phyloP scores from a whole-genome alignment of 2,329 filamentous ascomycete species.

The Chaetomium sp. region DNA sequence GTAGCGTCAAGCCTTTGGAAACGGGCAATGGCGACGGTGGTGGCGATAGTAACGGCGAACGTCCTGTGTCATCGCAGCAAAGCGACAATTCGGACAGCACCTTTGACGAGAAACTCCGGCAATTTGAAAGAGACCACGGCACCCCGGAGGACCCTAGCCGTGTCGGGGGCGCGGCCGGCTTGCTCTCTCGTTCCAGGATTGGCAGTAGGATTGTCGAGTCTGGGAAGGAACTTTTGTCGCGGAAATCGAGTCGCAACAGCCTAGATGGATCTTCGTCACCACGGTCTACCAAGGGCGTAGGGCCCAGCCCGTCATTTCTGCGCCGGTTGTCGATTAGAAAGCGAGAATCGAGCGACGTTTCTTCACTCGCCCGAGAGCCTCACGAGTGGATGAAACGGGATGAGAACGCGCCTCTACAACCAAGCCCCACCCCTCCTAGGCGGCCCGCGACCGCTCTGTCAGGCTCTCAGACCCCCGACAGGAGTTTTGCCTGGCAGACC shows the following conservation, averaged over 20 bases:
- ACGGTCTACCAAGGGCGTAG: constrained; percentile 12
- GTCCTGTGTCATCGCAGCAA: constrained; percentile 15
- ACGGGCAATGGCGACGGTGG: constrained; percentile 14
- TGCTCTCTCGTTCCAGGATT: constrained; percentile 32
- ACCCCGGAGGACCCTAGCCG: constrained; percentile 21
- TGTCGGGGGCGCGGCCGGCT: constrained; percentile 23
- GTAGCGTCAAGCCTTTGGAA: neutral
- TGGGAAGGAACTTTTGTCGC: constrained; percentile 28
- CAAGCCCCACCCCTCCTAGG: neutral
- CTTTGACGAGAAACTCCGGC: constrained; percentile 28
- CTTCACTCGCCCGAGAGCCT: constrained; percentile 9
- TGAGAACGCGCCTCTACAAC: constrained; percentile 16
- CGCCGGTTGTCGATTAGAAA: constrained; percentile 21
- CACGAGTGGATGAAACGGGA: constrained; percentile 22
- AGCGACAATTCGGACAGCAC: constrained; percentile 26
- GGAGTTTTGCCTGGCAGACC: constrained; percentile 49
- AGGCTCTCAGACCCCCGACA: constrained; percentile 35
- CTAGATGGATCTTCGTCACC: constrained; percentile 25
- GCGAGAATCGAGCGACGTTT: constrained; percentile 11
- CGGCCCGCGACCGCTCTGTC: constrained; percentile 9
- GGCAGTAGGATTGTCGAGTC: constrained; percentile 33
- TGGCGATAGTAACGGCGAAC: constrained; percentile 15
- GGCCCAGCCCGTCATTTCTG: constrained; percentile 16
- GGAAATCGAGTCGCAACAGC: constrained; percentile 32
- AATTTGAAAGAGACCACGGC: constrained; percentile 25